These are phyloP conservation scores for Entrophospora sp. DNA, from an alignment of 192 early-diverging fungal genomes.

Conservation along the genomic window DNA sequence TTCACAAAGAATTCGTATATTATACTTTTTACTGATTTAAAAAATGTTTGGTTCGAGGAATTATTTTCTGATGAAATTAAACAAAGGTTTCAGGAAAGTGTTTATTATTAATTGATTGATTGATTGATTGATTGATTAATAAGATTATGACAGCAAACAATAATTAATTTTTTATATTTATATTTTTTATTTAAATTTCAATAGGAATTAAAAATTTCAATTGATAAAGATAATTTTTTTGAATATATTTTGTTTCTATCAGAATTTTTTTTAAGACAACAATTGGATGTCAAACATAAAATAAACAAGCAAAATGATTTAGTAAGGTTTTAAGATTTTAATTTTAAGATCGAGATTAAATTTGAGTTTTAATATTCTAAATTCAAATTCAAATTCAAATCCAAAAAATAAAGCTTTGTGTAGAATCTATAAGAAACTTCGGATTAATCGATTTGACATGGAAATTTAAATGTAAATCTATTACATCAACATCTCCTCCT, in stretches of 20 bases:
- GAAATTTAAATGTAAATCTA: conserved; percentile 7
- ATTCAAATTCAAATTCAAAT: background rate
- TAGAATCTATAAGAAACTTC: conserved; percentile 4
- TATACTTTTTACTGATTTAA: background rate
- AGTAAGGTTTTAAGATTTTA: background rate
- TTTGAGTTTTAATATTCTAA: background rate
- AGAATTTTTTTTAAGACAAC: background rate
- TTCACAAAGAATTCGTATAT: background rate
- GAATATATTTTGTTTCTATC: conserved; percentile 3
- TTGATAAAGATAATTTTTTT: background rate
- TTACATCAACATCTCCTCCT: background rate
- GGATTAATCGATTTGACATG: background rate
- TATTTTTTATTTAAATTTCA: background rate
- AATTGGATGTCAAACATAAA: background rate
- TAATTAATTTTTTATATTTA: background rate
- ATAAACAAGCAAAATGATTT: background rate
- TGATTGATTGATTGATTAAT: too few relatives aligned
- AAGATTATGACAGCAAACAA: background rate
- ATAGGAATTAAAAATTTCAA: conserved; percentile 1
- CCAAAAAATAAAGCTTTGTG: too few relatives aligned
- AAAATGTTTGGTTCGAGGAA: conserved; percentile 16
- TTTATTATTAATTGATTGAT: background rate
- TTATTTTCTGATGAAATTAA: conserved; percentile 6
- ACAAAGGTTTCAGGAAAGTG: conserved; percentile 8
- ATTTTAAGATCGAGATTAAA: background rate